These are phyloP conservation scores for Gnaphalium uliginosum DNA, from an alignment of 129 eudicot genomes.

Conservation along the genomic window DNA sequence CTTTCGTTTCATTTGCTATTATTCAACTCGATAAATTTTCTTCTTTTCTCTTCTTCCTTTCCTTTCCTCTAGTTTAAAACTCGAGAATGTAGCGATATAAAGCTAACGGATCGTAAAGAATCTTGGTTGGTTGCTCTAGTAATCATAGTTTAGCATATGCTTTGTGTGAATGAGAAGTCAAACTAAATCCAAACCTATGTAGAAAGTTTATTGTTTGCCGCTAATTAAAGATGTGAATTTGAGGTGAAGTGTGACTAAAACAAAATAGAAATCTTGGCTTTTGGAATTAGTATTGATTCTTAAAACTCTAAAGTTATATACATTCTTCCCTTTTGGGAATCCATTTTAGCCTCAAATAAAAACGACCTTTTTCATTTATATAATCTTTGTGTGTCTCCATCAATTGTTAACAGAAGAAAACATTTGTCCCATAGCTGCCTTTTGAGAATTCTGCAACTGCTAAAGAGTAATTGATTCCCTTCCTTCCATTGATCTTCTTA, in stretches of 20 bases:
- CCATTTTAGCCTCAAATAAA: not conserved
- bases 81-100: not conserved
- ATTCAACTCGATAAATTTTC: too few species aligned
- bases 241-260: slow-evolving; percentile 24
- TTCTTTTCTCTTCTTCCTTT: too few species aligned
- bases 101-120: not conserved
- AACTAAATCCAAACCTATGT: slow-evolving; percentile 21
- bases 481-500: not conserved
- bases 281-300: slow-evolving; percentile 34
- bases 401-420: slow-evolving; percentile 7
- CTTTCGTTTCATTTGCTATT: too few species aligned
- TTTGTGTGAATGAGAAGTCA: slow-evolving; percentile 17
- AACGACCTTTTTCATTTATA: not conserved
- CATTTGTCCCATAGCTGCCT: slow-evolving; percentile 10
- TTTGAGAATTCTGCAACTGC: slow-evolving; percentile 19
- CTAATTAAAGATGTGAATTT: not conserved
- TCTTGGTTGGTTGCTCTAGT: slow-evolving; percentile 5
- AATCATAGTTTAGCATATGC: slow-evolving; percentile 20
- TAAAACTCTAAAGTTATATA: not conserved
- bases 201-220: slow-evolving; percentile 20
- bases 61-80: too few species aligned
- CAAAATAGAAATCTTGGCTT: slow-evolving; percentile 23
- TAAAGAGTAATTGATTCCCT: slow-evolving; percentile 23
- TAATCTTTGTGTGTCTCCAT: not conserved
- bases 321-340: slow-evolving; percentile 14